Evolutionary conservation across 352 stramenopile species (phyloP), one percentile per base, ranked within the genome.

Genomic region (Globisporangium alternatum): DNA sequence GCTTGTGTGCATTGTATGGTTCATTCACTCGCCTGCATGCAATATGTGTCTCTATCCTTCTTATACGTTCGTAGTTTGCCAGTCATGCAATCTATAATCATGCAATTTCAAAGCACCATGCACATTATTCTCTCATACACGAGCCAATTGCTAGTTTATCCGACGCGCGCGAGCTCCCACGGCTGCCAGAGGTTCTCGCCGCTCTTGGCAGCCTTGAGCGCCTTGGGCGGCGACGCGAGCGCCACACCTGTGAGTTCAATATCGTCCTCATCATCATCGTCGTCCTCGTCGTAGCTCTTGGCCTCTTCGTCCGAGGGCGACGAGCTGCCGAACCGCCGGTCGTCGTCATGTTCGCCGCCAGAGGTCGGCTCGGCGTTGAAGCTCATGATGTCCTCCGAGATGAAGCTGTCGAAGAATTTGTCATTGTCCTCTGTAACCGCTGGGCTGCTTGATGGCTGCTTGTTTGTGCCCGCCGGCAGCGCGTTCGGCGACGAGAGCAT

Each of bases 131-230:
- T 33, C 33, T 10, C 35, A 41, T 12, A 41, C 35, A 41, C 12
- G 35, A 9, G 35, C 8, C 35, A 12, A 9, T 41, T 41, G 13
- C 35, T 41, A 12, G 25, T 28, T 28, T 28, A 28, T 28, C 25
- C 25, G 4, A 74, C 80, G 43, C 74, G 75, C 15, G 82, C 78
- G 8, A 91, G 71, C 64, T 93, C 85, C 85, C 81, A 93, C 3
- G 81, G 81, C 63, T 93, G 77, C 85, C 85, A 93, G 35, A 93
- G 60, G 31, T 77, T 71, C 44, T 93, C 72, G 3, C 59, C 71
- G 49, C 72, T 87, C 30, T 49, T 67, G 5, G 66, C 68, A 47
- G 84, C 84, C 28, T 67, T 77, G 5, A 54, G 67, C 19, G 31
- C 31, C 8, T 56, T 58, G 2, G 54, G 56, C 5, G 71, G 74